phyloP scores from a whole-genome alignment of 371 early-diverging fungal genomes.

The Rhizopus arrhizus region DNA sequence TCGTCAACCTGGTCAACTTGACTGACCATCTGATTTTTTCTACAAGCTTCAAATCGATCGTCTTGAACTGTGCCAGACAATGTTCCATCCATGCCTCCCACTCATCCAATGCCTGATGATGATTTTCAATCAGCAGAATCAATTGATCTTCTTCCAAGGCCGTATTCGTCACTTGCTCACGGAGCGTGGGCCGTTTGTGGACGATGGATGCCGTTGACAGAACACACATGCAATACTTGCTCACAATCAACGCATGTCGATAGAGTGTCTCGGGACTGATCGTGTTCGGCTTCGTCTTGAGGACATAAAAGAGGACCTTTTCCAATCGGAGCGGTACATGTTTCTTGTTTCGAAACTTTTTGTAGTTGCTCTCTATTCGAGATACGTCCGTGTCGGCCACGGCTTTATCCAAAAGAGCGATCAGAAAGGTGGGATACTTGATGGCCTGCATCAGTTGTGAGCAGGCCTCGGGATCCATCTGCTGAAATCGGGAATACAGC shows the following conservation, averaged over 20 bases:
- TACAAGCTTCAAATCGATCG: neutral
- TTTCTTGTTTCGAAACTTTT: conserved; percentile 1
- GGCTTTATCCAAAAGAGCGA: conserved; percentile 21
- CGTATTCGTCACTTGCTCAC: conserved; percentile 8
- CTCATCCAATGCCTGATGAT: conserved; percentile 4
- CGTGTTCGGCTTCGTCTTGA: conserved; percentile 15
- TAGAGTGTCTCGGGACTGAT: conserved; percentile 8
- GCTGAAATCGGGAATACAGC: conserved; percentile 8
- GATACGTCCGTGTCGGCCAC: conserved; percentile 21
- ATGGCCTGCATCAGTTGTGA: conserved; percentile 21
- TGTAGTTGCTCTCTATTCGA: neutral
- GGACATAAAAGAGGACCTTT: conserved; percentile 22
- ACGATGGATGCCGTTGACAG: conserved; percentile 14
- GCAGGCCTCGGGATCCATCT: conserved; percentile 15
- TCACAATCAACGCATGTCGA: conserved; percentile 19
- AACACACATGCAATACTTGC: conserved; percentile 26
- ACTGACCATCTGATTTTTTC: conserved; percentile 29
- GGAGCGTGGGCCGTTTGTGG: conserved; percentile 8
- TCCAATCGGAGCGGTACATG: conserved; percentile 21
- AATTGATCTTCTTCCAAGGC: conserved; percentile 19
- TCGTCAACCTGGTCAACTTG: conserved; percentile 19
- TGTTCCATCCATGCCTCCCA: conserved; percentile 23
- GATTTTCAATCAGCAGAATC: conserved; percentile 8
- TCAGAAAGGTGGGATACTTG: conserved; percentile 21
- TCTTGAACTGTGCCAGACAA: neutral